phyloP scores from a whole-genome alignment of 352 stramenopile genomes.

The Hyaloperonospora brassicae region DNA sequence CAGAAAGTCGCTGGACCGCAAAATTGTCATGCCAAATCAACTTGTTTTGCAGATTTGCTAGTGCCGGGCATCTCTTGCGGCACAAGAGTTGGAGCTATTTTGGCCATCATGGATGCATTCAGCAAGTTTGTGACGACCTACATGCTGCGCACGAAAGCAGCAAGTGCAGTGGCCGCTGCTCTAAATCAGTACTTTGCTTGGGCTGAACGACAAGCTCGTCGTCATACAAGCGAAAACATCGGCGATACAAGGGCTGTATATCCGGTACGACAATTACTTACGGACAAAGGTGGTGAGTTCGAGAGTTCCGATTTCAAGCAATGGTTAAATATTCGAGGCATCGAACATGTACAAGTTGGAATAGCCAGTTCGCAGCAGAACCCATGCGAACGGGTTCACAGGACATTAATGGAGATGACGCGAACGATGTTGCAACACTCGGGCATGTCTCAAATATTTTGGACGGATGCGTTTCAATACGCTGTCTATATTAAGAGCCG shows the following conservation, averaged over 20 bases:
- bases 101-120: neutral
- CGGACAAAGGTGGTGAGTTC: constrained; percentile 1
- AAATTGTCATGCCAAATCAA: neutral
- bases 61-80: neutral
- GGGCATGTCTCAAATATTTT: neutral
- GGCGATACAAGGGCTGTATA: neutral
- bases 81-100: neutral
- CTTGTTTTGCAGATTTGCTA: constrained; percentile 1
- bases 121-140: neutral
- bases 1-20: neutral
- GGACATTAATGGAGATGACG: neutral
- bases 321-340: neutral
- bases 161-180: neutral
- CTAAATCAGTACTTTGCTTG: neutral
- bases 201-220: neutral
- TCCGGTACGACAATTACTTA: neutral
- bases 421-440: neutral
- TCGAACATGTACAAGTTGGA: neutral
- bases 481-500: too few species aligned
- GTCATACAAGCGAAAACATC: neutral
- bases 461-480: neutral
- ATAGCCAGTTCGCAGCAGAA: neutral
- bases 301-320: neutral
- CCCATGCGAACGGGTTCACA: neutral
- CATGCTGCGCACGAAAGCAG: neutral